These are phyloP conservation scores for Solanum hybrid DNA, from an alignment of 305 asterid genomes.

Conservation along the genomic window DNA sequence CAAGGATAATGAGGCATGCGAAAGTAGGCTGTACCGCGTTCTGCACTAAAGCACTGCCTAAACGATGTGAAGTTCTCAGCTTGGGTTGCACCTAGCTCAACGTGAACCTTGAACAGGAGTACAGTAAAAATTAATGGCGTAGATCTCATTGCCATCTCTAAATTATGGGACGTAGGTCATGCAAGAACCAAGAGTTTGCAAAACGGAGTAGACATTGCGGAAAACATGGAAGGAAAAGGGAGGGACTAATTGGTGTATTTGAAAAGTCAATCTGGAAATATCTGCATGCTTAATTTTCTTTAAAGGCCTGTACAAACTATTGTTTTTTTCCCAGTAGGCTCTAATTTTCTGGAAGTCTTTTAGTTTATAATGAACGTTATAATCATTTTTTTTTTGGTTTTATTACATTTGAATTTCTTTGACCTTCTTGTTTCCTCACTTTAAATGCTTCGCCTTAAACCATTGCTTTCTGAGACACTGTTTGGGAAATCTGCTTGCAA, in stretches of 20 bases:
- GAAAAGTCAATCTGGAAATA: background rate
- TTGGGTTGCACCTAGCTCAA: background rate
- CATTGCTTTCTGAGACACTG: background rate
- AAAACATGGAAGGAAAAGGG: background rate
- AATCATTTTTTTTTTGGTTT: background rate
- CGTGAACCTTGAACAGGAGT: background rate
- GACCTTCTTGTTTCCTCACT: background rate
- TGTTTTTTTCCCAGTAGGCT: background rate
- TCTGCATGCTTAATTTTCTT: background rate
- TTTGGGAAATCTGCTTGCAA: background rate
- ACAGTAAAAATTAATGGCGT: background rate
- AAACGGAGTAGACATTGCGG: background rate
- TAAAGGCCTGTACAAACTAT: background rate
- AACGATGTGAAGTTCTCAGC: background rate
- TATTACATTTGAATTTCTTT: background rate
- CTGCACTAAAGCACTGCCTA: background rate
- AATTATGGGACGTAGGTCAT: background rate
- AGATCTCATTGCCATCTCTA: background rate
- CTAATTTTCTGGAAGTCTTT: background rate
- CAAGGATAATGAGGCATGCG: background rate
- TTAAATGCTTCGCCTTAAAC: background rate
- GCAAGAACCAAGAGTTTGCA: background rate
- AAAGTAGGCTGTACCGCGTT: background rate
- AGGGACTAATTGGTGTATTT: background rate
- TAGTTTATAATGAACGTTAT: background rate